Evolutionary conservation across 139 green algal species (phyloP), one percentile per base, ranked within the genome.

Genomic region (Closterium sp.): DNA sequence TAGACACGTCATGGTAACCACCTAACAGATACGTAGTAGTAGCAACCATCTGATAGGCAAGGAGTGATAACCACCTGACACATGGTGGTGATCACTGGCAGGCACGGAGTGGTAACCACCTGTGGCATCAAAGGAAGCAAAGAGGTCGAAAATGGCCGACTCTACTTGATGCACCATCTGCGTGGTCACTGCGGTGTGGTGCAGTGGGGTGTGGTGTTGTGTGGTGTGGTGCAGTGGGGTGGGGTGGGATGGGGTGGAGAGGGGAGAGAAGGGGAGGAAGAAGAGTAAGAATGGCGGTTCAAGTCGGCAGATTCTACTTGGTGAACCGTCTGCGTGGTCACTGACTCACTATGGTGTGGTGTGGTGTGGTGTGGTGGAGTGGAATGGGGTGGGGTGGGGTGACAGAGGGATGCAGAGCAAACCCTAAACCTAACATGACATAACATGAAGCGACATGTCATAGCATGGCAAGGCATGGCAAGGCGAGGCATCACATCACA

Each of bases 101-200:
- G 11, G 88, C 9, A 19, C 27, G 9, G 17, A 21, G 30, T 9
- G 42, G 88, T 91, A 19, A 91, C 2, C 90, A 93, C 91, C 91
- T 2, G 90, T 94, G 45, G 97, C 97, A 0, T 97, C 97, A 90
- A 98, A 90, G 5, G 93, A 91, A 19, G 96, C 97, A 94, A 99
- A 98, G 89, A 98, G 94, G 93, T 99, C 97, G 89, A 99, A 98
- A 38, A 98, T 89, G 27, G 96, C 90, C 34, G 88, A 96, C 85
- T 97, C 96, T 73, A 97, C 96, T 2, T 95, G 92, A 31, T 96
- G 89, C 96, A 98, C 70, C 92, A 79, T 34, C 28, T 38, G 31
- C 28, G 92, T n/a, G 24, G 90, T 93, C 27, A 93, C 90, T 93
- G 90, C 29, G 24, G 17, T 21, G 30, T 21, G 85, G 85, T 22